Evolutionary conservation across 108 stramenopile genomes (phyloP).

Genomic region (Asterionellopsis glacialis): DNA sequence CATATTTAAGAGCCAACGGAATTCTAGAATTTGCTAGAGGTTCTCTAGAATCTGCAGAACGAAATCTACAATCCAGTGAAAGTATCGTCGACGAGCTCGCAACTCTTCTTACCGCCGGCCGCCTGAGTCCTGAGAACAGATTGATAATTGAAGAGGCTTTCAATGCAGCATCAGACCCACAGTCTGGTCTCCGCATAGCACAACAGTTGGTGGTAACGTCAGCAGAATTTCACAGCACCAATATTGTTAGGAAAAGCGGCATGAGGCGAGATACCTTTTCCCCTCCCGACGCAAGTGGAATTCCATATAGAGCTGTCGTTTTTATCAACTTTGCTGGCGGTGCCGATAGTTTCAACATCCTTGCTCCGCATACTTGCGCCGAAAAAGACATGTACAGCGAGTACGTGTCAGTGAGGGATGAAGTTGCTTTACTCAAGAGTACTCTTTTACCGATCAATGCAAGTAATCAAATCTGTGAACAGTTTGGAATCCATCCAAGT

Average conservation of each 20-base stretch:
- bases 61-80: background rate
- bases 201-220: constrained; percentile 21
- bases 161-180: background rate
- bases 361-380: constrained; percentile 44
- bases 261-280: background rate
- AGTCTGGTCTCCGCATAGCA: background rate
- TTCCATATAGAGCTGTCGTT: constrained; percentile 61
- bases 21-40: background rate
- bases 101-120: constrained; percentile 41
- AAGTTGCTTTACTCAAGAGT: constrained; percentile 2
- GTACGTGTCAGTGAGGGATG: background rate
- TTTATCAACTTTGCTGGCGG: constrained; percentile 52
- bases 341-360: constrained; percentile 49
- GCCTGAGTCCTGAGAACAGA: constrained; percentile 35
- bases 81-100: constrained; percentile 41
- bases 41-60: background rate
- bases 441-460: constrained; percentile 22
- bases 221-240: constrained; percentile 65
- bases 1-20: no score
- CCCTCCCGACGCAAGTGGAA: background rate
- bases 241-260: constrained; percentile 10
- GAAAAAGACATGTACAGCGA: constrained; percentile 6
- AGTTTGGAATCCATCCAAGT: constrained; percentile 35
- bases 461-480: constrained; percentile 27
- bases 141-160: constrained; percentile 3